These are phyloP conservation scores for Ogataea naganishii DNA, from an alignment of 805 yeast genomes.

Conservation along the genomic window DNA sequence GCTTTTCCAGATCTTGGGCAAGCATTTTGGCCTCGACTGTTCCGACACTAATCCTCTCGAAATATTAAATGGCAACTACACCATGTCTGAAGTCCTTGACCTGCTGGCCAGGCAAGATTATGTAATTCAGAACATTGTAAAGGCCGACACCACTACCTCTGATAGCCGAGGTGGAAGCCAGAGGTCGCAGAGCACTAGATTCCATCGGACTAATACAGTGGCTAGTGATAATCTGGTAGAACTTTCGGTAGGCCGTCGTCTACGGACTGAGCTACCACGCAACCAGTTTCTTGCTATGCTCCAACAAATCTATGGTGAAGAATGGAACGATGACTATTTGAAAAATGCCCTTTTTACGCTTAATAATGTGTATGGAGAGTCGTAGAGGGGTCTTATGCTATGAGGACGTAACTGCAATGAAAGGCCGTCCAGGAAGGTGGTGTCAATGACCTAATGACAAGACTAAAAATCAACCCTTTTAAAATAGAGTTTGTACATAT, in stretches of 20 bases:
- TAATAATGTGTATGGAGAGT: conserved; percentile 11
- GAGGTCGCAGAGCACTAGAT: conserved; percentile 3
- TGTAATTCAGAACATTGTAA: conserved; percentile 15
- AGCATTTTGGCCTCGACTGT: conserved; percentile 14
- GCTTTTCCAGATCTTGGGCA: conserved; percentile 12
- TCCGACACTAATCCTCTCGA: conserved; percentile 13
- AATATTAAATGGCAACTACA: conserved; percentile 11
- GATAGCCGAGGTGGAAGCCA: conserved; percentile 2
- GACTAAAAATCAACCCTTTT: too few relatives aligned
- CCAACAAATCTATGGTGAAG: conserved; percentile 14
- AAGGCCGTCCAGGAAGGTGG: too few relatives aligned
- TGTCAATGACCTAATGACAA: too few relatives aligned
- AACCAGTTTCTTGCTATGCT: conserved; percentile 17
- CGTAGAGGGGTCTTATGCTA: too few relatives aligned
- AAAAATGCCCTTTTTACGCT: conserved; percentile 18
- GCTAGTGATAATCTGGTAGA: conserved; percentile 16
- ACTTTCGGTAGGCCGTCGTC: conserved; percentile 20
- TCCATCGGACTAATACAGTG: conserved; percentile 4
- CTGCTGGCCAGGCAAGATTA: conserved; percentile 19
- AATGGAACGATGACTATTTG: conserved; percentile 21
- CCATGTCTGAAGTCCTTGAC: conserved; percentile 14
- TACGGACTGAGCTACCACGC: conserved; percentile 17
- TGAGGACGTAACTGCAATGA: too few relatives aligned
- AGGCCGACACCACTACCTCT: conserved; percentile 2
- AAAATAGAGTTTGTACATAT: too few relatives aligned